Conservation (phyloP, 495 filamentous ascomycete species). For the Sabuloglossum arenarium region DNA sequence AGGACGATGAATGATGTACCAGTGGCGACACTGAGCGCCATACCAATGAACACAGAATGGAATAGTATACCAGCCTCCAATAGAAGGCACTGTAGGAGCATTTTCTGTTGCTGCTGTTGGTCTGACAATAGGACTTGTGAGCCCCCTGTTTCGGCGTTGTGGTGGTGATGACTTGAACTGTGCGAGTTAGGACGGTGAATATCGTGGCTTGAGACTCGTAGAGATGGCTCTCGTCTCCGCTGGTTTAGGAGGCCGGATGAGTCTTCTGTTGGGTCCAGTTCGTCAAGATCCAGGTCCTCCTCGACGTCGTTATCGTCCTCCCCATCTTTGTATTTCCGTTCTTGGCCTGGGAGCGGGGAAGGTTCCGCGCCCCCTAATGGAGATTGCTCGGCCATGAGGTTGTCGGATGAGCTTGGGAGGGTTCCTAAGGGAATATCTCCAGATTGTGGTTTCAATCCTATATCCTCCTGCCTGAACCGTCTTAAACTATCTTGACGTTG, state of each 20-base stretch:
- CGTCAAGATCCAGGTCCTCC: conserved; percentile 26
- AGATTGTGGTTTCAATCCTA: not conserved
- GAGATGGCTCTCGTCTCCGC: conserved; percentile 7
- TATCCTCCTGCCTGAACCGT: not conserved
- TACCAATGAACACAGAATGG: conserved; percentile 75
- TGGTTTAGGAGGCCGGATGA: conserved; percentile 11
- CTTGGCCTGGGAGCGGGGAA: not conserved
- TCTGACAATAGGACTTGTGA: conserved; percentile 6
- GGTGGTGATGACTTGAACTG: not conserved
- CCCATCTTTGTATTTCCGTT: not conserved
- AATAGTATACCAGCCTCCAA: conserved; percentile 75
- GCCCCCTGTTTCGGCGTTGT: conserved; percentile 15
- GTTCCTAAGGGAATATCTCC: not conserved
- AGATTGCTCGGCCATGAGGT: not conserved
- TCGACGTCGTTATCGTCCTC: not conserved
- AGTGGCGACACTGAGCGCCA: conserved; percentile 68
- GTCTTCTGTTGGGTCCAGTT: conserved; percentile 22
- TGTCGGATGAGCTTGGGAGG: not conserved
- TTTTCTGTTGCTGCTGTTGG: conserved; percentile 28
- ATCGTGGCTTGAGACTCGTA: conserved; percentile 11
- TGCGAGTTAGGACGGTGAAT: conserved; percentile 13
- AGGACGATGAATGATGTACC: conserved; percentile 62
- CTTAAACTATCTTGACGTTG: not conserved
- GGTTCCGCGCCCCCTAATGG: not conserved
- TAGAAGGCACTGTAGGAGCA: conserved; percentile 57